Evolutionary conservation across 108 stramenopile species (phyloP).

Genomic region (Pseudonitzschia delicatissima): DNA sequence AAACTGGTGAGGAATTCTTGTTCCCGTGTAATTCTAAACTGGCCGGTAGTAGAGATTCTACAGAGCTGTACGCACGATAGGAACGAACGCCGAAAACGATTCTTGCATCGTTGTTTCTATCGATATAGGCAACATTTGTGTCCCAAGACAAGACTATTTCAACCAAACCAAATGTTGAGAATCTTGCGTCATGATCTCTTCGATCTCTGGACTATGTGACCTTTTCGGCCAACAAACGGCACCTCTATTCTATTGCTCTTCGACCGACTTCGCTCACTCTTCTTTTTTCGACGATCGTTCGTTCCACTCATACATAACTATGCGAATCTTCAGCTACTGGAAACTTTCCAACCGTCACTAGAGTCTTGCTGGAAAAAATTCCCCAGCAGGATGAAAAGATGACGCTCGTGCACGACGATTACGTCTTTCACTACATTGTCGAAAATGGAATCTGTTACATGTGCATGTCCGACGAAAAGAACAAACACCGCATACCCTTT

Average conservation of each 20-base stretch:
- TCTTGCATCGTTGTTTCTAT: no score
- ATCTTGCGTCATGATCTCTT: not conserved
- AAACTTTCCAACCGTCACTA: conserved; percentile 98
- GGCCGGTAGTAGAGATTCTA: no score
- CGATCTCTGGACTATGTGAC: not conserved
- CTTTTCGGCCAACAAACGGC: not conserved
- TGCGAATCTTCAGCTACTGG: conserved; percentile 57
- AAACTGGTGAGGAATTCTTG: not conserved
- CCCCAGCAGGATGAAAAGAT: conserved; percentile 80
- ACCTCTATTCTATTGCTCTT: not conserved
- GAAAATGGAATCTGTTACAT: conserved; percentile 91
- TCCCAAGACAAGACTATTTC: no score
- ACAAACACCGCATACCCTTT: conserved; percentile 91
- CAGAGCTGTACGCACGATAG: no score
- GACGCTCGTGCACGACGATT: conserved; percentile 74
- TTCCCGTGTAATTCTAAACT: not conserved
- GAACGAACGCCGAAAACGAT: no score
- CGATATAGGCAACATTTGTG: no score
- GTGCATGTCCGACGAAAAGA: conserved; percentile 91
- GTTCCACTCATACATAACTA: not conserved
- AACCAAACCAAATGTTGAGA: no score
- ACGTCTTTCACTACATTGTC: conserved; percentile 90
- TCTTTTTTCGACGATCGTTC: not conserved
- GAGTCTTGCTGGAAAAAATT: conserved; percentile 94
- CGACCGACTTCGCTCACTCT: not conserved